A percentile compares a stretch with the other conserved stretches of the same genome.
phyloP scores from a whole-genome alignment of 2,329 filamentous ascomycete species.

The Penicillium oxalicum region DNA sequence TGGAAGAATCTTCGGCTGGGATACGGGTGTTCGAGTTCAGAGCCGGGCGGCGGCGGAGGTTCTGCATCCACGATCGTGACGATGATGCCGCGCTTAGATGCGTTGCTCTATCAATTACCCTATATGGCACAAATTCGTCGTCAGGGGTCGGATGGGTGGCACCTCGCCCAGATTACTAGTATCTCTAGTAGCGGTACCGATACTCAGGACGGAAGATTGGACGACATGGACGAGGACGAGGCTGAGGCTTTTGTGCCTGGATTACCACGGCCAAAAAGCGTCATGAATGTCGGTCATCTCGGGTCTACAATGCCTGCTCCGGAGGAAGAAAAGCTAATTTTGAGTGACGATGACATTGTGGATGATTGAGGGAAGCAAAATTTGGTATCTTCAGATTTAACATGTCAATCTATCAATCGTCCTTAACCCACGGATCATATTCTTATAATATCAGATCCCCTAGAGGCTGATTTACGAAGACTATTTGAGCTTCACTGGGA shows the following conservation, averaged over 20 bases:
- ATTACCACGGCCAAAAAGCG: constrained; percentile 34
- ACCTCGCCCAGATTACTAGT: constrained; percentile 62
- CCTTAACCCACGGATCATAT: too few relatives aligned
- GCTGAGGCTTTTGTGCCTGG: constrained; percentile 14
- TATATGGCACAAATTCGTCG: constrained; percentile 66
- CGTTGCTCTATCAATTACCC: constrained; percentile 73
- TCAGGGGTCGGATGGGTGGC: constrained; percentile 40
- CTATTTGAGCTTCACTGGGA: too few relatives aligned
- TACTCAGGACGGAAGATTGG: constrained; percentile 29
- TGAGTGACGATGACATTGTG: constrained; percentile 82
- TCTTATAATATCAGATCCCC: too few relatives aligned
- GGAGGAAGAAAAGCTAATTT: constrained; percentile 59
- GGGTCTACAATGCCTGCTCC: constrained; percentile 23
- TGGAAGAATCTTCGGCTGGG: constrained; percentile 27
- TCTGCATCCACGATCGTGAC: constrained; percentile 10
- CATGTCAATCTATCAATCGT: too few relatives aligned
- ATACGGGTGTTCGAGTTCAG: not conserved
- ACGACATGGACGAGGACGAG: constrained; percentile 43
- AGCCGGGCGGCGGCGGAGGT: constrained; percentile 4
- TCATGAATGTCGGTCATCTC: constrained; percentile 21
- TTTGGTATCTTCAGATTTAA: too few relatives aligned
- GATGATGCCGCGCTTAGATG: constrained; percentile 34
- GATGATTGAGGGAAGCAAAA: constrained; percentile 45
- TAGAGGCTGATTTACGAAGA: too few relatives aligned
- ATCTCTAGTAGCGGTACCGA: constrained; percentile 24